phyloP scores from a whole-genome alignment of 192 early-diverging fungal genomes.

The Oehlia diaphana region DNA sequence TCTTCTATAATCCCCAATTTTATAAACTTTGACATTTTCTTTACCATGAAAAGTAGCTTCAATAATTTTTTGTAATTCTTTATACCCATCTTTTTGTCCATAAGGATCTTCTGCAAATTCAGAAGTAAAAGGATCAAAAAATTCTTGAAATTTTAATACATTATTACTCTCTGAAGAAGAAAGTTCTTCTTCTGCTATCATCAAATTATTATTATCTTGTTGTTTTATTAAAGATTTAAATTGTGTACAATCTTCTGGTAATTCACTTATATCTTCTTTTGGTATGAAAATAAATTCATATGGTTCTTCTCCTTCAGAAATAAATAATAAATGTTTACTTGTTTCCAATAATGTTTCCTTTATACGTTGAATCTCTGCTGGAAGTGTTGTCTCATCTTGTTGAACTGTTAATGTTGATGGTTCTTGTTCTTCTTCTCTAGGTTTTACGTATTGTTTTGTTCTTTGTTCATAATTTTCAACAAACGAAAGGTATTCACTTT shows the following conservation, averaged over 20 bases:
- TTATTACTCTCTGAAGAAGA: no score
- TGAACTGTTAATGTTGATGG: neutral
- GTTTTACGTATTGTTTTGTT: no score
- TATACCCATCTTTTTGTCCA: constrained; percentile 15
- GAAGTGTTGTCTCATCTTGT: neutral
- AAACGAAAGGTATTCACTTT: no score
- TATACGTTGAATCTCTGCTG: constrained; percentile 5
- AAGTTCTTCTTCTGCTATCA: neutral
- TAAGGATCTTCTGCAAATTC: constrained; percentile 9
- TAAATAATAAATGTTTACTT: neutral
- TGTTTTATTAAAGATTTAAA: neutral
- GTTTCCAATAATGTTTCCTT: neutral
- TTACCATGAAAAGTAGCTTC: constrained; percentile 11
- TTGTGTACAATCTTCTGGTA: neutral
- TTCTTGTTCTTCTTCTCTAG: neutral
- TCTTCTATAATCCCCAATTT: neutral
- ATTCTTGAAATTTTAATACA: neutral
- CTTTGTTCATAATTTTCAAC: no score
- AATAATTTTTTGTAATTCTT: constrained; percentile 14
- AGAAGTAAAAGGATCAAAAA: constrained; percentile 13
- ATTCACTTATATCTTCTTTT: neutral
- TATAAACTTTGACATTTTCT: constrained; percentile 21
- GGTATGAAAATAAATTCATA: constrained; percentile 19
- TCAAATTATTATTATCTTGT: neutral
- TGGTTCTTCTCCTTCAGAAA: neutral